Conservation (phyloP, 1,284 basidiomycete genomes). For the Boletus semigastroideus region DNA sequence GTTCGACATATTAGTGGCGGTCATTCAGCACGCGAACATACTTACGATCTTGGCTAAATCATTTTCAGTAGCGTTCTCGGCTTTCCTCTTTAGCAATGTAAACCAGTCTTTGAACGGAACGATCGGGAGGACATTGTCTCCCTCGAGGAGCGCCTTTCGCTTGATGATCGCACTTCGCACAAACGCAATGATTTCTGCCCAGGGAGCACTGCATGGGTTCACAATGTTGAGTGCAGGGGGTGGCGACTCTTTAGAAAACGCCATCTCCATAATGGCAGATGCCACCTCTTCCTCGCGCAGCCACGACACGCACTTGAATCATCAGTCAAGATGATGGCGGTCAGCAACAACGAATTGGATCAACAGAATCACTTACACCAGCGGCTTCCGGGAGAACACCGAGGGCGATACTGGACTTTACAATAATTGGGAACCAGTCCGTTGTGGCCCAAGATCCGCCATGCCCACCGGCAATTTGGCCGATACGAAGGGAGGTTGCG, state of each 20-base stretch:
- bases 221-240: slow-evolving; percentile 25
- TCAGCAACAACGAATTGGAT: not conserved
- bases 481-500: slow-evolving; percentile 29
- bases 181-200: slow-evolving; percentile 16
- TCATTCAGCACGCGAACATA: not conserved
- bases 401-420: slow-evolving; percentile 30
- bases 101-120: slow-evolving; percentile 29
- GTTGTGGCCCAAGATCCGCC: slow-evolving; percentile 31
- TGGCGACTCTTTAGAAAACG: slow-evolving; percentile 3
- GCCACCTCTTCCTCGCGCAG: slow-evolving; percentile 23
- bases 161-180: slow-evolving; percentile 14
- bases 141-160: slow-evolving; percentile 2
- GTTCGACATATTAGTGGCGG: not conserved
- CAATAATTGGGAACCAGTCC: slow-evolving; percentile 34
- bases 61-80: slow-evolving; percentile 12
- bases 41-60: slow-evolving; percentile 24
- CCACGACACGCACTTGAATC: slow-evolving; percentile 22
- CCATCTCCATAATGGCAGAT: slow-evolving; percentile 16
- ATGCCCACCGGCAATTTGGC: slow-evolving; percentile 30
- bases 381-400: slow-evolving; percentile 28
- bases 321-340: not conserved
- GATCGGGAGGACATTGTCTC: slow-evolving; percentile 13
- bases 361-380: slow-evolving; percentile 22
- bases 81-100: slow-evolving; percentile 17
- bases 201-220: slow-evolving; percentile 22